Percentiles rank a stretch among this genome's conserved stretches.
Conservation (phyloP, 1,139 yeast species). For the Taiozyma sp. region DNA sequence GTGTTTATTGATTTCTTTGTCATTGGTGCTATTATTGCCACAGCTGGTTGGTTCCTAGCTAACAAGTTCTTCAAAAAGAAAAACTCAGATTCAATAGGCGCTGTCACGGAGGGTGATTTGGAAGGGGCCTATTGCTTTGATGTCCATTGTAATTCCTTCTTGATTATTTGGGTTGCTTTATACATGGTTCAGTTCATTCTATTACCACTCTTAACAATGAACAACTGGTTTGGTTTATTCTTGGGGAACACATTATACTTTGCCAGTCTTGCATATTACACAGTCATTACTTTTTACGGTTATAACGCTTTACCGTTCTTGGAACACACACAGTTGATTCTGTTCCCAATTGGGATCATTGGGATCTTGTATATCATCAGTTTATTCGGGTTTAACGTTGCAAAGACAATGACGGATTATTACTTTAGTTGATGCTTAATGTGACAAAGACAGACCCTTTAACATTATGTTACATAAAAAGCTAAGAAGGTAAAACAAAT, state of each 20-base stretch:
- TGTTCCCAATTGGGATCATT: slow-evolving; percentile 54
- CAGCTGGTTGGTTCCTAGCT: slow-evolving; percentile 67
- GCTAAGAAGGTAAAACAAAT: background rate
- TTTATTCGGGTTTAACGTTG: slow-evolving; percentile 64
- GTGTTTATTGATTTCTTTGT: slow-evolving; percentile 77
- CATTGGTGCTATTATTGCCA: slow-evolving; percentile 65
- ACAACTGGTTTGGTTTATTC: slow-evolving; percentile 58
- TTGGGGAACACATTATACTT: slow-evolving; percentile 77
- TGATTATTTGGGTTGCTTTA: slow-evolving; percentile 72
- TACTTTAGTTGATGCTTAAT: slow-evolving; percentile 40
- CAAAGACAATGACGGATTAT: slow-evolving; percentile 58
- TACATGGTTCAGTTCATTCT: slow-evolving; percentile 74
- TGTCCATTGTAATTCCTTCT: slow-evolving; percentile 83
- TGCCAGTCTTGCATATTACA: slow-evolving; percentile 67
- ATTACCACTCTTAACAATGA: slow-evolving; percentile 62
- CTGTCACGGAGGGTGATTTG: slow-evolving; percentile 45
- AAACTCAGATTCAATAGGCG: slow-evolving; percentile 33
- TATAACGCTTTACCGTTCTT: slow-evolving; percentile 80
- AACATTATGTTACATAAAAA: background rate
- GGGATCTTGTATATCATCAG: slow-evolving; percentile 53
- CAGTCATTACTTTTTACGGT: slow-evolving; percentile 79
- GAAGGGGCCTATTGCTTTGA: slow-evolving; percentile 97
- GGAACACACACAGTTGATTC: slow-evolving; percentile 50
- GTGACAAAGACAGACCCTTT: background rate
- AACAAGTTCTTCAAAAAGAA: slow-evolving; percentile 50